Conservation (phyloP, 164 flowering plant species). For the Saururus chinensis region DNA sequence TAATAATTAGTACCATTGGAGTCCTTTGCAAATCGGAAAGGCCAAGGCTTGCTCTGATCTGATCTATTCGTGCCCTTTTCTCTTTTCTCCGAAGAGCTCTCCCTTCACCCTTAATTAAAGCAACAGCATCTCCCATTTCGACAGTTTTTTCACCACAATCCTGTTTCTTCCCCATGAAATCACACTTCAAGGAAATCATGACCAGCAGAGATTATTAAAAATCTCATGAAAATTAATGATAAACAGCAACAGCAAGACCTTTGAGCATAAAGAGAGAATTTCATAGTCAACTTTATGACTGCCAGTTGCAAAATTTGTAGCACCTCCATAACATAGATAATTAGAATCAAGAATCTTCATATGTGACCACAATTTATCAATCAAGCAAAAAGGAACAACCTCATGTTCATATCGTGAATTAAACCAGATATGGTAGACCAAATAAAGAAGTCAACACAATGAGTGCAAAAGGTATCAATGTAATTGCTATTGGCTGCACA, state of each 20-base stretch:
- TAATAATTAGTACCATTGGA: conserved; percentile 49
- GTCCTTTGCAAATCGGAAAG: conserved; percentile 97
- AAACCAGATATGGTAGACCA: too few relatives aligned
- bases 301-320: not conserved
- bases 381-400: not conserved
- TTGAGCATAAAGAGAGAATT: not conserved
- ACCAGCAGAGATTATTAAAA: not conserved
- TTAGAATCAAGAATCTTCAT: not conserved
- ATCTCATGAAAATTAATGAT: not conserved
- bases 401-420: not conserved
- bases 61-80: conserved; percentile 83
- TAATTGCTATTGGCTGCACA: not conserved
- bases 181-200: not conserved
- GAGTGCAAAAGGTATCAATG: too few relatives aligned
- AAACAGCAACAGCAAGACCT: not conserved
- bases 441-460: not conserved
- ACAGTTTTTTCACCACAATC: conserved; percentile 27
- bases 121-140: conserved; percentile 73
- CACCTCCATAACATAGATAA: not conserved
- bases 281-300: not conserved
- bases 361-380: not conserved
- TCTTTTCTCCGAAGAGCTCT: conserved; percentile 85
- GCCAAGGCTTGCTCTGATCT: conserved; percentile 93
- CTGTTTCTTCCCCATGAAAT: conserved; percentile 17
- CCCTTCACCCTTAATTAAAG: conserved; percentile 68